phyloP scores from a whole-genome alignment of 2,329 filamentous ascomycete species.

The Phaeosphaeriaceae sp. region DNA sequence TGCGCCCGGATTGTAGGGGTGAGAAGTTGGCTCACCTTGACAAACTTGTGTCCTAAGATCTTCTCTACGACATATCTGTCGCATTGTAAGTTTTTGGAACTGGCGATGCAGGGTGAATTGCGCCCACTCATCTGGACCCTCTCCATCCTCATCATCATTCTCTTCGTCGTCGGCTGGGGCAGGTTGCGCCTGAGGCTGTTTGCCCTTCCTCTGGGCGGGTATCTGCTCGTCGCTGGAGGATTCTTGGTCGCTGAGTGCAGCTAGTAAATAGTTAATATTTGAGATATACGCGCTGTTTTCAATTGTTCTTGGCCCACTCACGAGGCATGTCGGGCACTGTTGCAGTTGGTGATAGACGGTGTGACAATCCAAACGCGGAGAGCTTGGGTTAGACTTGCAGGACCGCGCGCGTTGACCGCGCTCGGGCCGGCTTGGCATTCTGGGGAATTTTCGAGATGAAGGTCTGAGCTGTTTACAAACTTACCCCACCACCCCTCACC shows the following conservation, averaged over 20 bases:
- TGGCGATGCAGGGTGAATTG: slow-evolving; percentile 4
- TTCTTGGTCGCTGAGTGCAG: slow-evolving; percentile 50
- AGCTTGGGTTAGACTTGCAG: slow-evolving; percentile 9
- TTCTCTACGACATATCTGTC: slow-evolving; percentile 75
- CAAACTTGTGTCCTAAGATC: slow-evolving; percentile 69
- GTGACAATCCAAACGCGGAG: slow-evolving; percentile 6
- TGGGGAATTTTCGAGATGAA: slow-evolving; percentile 36
- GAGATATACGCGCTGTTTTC: slow-evolving; percentile 3
- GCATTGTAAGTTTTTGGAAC: slow-evolving; percentile 27
- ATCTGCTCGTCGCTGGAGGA: slow-evolving; percentile 41
- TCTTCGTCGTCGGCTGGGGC: slow-evolving; percentile 47
- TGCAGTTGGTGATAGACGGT: slow-evolving; percentile 12
- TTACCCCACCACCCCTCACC: slow-evolving; percentile 39
- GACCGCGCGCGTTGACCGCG: slow-evolving; percentile 23
- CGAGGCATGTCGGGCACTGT: slow-evolving; percentile 40
- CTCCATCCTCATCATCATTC: slow-evolving; percentile 45
- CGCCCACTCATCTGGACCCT: slow-evolving; percentile 55
- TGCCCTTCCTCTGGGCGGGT: slow-evolving; percentile 32
- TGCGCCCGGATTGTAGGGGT: slow-evolving; percentile 31
- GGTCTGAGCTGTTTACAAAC: slow-evolving; percentile 28
- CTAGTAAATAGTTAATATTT: slow-evolving; percentile 35
- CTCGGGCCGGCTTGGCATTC: slow-evolving; percentile 19
- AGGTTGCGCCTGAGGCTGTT: slow-evolving; percentile 18
- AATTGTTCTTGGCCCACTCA: slow-evolving; percentile 29
- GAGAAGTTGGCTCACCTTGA: slow-evolving; percentile 38